Evolutionary conservation across 2,329 filamentous ascomycete genomes (phyloP).

Genomic region (Canariomyces notabilis): DNA sequence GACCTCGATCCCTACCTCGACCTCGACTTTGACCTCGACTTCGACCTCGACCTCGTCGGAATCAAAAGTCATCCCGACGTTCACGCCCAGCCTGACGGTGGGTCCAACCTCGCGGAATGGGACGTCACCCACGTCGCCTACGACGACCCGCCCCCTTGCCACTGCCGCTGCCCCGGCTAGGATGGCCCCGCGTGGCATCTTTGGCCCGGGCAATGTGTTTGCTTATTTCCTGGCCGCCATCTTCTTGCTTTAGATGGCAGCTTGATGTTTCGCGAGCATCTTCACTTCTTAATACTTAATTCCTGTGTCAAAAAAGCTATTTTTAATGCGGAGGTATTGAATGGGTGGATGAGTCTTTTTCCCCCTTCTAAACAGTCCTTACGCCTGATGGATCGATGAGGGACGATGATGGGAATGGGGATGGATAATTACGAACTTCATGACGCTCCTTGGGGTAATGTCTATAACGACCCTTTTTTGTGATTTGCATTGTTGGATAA

Average conservation of each 20-base stretch:
- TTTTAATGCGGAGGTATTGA: not conserved
- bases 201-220: not conserved
- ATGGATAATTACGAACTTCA: not conserved
- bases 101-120: too few relatives aligned
- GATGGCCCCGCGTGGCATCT: not conserved
- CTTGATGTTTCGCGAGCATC: not conserved
- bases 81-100: too few relatives aligned
- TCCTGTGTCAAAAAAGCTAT: not conserved
- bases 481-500: not conserved
- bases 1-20: not conserved
- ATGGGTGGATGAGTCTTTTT: not conserved
- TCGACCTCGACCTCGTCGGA: not conserved
- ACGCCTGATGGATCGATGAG: not conserved
- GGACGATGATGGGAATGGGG: not conserved
- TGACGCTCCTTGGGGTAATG: not conserved
- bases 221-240: constrained; percentile 1
- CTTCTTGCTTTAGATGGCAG: not conserved
- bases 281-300: constrained; percentile 2
- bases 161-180: not conserved
- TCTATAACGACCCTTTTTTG: not conserved
- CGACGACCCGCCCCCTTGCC: not conserved
- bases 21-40: not conserved
- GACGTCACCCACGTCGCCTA: not conserved
- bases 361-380: not conserved
- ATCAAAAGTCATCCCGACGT: too few relatives aligned